Evolutionary conservation across 331 rosid species (phyloP), one percentile per base, ranked within the genome.

Genomic region (Rosa hybrid): DNA sequence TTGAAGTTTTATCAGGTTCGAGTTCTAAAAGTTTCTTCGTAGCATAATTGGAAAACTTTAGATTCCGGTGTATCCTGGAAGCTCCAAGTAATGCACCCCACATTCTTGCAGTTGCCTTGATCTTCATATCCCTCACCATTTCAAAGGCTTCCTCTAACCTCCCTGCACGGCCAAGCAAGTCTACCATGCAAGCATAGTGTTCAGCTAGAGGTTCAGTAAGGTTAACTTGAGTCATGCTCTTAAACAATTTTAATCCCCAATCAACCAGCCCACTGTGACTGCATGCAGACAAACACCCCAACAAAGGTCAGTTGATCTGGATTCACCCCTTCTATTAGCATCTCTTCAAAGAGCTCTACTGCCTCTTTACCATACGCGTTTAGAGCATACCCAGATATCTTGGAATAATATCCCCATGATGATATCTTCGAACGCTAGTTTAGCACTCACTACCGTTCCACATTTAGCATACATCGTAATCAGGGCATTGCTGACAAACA

Each of bases 71-170:
- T 13, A 68, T 63, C 83, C 77, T 84, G 14, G 84, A 78, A 53
- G 85, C 90, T 81, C 85, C 87, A 13, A 87, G 81, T 77, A 87
- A 84, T 42, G 88, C 81, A 25, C 88, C 86, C 88, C 83, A 84
- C 44, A 84, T 62, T 46, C 84, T 68, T 10, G 88, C 77, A 74
- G 77, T 82, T 60, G 84, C 71, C 67, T 20, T 48, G 62, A 60
- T 73, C 64, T 82, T 82, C 90, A 80, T 87, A 62, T 73, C 80
- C 65, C 50, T 63, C 60, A 77, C 84, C 12, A 82, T 45, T 67
- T 84, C 64, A 60, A 84, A 34, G 63, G 88, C 88, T 69, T 84
- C 88, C 53, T 82, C 84, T 71, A 87, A 76, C 82, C 81, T 79
- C 64, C 90, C 88, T 8, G 83, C 83, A 18, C 86, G 86, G 54